Conservation (phyloP, 176 grass and related monocot species). For the Poa pratensis region DNA sequence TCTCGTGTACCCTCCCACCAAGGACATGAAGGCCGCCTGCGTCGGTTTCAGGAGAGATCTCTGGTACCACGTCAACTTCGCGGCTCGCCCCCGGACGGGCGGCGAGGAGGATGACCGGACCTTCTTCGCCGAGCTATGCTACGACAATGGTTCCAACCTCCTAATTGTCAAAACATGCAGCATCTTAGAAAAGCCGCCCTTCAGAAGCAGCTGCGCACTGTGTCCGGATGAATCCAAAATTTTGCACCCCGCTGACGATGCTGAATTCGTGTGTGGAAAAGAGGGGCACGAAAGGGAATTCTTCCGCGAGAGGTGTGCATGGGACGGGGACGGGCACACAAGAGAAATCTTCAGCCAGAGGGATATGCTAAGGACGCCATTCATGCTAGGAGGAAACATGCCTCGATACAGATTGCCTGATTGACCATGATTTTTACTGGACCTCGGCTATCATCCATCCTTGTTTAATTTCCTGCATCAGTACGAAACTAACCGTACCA, state of each 20-base stretch:
- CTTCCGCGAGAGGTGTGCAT: neutral
- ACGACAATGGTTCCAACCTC: neutral
- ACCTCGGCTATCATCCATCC: neutral
- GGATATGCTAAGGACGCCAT: neutral
- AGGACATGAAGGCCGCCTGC: neutral
- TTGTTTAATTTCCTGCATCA: neutral
- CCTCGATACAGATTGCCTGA: neutral
- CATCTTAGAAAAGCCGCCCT: neutral
- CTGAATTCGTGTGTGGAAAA: neutral
- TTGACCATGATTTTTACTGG: neutral
- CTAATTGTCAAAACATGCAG: neutral
- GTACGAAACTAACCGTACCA: neutral
- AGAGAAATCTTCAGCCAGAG: neutral
- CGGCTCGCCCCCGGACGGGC: neutral
- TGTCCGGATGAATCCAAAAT: neutral
- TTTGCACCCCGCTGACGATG: neutral
- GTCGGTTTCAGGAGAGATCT: neutral
- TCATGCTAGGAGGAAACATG: neutral
- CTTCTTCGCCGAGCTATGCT: slow-evolving; percentile 4
- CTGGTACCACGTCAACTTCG: neutral
- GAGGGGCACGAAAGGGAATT: neutral
- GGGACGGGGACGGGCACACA: neutral
- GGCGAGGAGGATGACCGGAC: neutral
- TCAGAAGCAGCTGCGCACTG: no score
- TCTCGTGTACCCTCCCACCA: neutral